Evolutionary conservation across 177 flowering plant species (phyloP).

Genomic region (Telopea speciosissima): DNA sequence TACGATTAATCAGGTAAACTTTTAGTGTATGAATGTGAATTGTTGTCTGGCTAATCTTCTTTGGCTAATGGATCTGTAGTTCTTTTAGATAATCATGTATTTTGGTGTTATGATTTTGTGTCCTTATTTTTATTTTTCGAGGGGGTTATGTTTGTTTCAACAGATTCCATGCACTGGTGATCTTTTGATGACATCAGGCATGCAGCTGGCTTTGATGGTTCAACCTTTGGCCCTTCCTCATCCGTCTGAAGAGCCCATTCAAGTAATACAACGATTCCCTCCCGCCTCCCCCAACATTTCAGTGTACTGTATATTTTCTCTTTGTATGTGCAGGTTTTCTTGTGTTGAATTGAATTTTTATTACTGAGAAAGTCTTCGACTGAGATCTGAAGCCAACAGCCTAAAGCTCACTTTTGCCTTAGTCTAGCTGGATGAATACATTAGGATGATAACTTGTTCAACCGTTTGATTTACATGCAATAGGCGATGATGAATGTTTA

Average conservation of each 20-base stretch:
- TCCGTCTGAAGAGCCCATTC: constrained; percentile 95
- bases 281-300: too few species aligned
- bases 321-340: background rate
- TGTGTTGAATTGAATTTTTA: background rate
- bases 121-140: too few species aligned
- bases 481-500: background rate
- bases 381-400: background rate
- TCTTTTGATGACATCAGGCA: constrained; percentile 78
- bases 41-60: background rate
- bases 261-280: constrained; percentile 37
- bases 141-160: constrained; percentile 1
- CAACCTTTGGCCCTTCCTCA: constrained; percentile 97
- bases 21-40: background rate
- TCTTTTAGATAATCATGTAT: background rate
- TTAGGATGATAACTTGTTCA: background rate
- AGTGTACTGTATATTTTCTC: background rate
- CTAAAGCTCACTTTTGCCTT: background rate
- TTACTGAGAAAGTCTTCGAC: background rate
- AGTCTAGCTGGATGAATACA: background rate
- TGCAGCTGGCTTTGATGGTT: constrained; percentile 90
- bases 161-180: constrained; percentile 92
- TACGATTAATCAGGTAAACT: constrained; percentile 77
- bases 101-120: background rate
- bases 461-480: background rate
- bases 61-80: background rate